Percentiles rank a stretch among this genome's conserved stretches.
Evolutionary conservation across 1,139 yeast genomes (phyloP).

Genomic region (Debaryomycetaceae sp.): DNA sequence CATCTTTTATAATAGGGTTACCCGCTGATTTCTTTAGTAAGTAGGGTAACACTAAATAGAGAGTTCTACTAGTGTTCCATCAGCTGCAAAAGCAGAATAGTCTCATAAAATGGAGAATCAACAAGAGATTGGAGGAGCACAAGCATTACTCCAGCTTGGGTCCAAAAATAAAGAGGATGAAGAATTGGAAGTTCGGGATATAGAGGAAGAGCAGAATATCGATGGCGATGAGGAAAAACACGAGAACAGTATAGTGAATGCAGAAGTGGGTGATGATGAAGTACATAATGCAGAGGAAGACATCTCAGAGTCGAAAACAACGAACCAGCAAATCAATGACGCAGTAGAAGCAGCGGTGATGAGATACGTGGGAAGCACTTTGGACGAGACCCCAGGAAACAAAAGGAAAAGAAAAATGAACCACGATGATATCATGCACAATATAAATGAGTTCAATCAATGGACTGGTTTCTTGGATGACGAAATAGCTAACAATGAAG

Average conservation of each 20-base stretch:
- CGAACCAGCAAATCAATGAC: conserved; percentile 43
- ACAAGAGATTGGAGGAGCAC: conserved; percentile 46
- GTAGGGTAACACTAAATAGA: background rate
- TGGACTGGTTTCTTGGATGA: conserved; percentile 55
- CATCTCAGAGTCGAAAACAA: conserved; percentile 22
- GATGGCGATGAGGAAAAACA: conserved; percentile 19
- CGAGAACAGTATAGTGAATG: conserved; percentile 13
- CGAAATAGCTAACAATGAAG: conserved; percentile 16
- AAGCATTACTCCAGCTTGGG: conserved; percentile 43
- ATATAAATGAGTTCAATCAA: conserved; percentile 44
- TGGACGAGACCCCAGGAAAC: conserved; percentile 25
- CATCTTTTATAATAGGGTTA: conserved; percentile 12
- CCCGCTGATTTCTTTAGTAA: conserved; percentile 6
- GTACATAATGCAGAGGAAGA: conserved; percentile 16
- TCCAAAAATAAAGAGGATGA: conserved; percentile 24
- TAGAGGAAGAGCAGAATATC: conserved; percentile 9
- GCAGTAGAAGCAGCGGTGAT: conserved; percentile 75
- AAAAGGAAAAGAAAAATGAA: conserved; percentile 12
- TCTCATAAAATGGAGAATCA: conserved; percentile 26
- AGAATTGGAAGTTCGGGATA: conserved; percentile 7
- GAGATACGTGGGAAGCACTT: conserved; percentile 63
- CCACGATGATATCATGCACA: conserved; percentile 31
- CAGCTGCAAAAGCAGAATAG: conserved; percentile 8
- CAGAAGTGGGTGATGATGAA: conserved; percentile 9
- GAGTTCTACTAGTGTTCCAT: background rate